Conservation (phyloP, 2,329 filamentous ascomycete genomes). For the Cladosporium phlei region DNA sequence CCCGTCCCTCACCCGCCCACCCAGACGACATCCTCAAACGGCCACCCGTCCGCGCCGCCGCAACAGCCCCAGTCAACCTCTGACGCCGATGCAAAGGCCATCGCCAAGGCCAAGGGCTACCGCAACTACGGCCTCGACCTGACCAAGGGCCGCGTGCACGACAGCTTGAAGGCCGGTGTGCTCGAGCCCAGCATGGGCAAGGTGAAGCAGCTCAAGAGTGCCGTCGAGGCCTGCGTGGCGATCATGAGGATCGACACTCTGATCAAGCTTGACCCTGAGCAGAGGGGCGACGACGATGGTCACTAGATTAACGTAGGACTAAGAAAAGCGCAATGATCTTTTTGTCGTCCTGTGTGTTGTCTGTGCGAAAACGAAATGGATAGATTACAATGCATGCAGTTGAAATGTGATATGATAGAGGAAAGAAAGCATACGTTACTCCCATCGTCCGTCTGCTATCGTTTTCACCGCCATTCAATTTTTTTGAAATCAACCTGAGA, state of each 20-base stretch:
- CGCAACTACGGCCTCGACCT: conserved; percentile 97
- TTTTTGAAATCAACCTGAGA: too few species aligned
- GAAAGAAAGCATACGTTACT: not conserved
- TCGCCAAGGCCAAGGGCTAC: conserved; percentile 93
- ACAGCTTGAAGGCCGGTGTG: conserved; percentile 90
- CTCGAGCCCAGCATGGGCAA: conserved; percentile 98
- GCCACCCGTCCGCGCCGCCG: conserved; percentile 19
- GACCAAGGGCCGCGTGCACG: conserved; percentile 80
- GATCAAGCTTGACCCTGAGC: conserved; percentile 94
- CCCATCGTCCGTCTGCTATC: too few species aligned
- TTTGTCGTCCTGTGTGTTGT: not conserved
- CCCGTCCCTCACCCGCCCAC: conserved; percentile 49
- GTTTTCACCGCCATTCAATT: too few species aligned
- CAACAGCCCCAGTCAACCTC: conserved; percentile 16
- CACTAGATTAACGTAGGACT: conserved; percentile 28
- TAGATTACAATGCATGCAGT: not conserved
- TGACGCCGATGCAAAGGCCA: conserved; percentile 72
- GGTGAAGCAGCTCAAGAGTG: conserved; percentile 95
- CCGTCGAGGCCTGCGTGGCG: conserved; percentile 95
- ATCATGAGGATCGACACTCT: conserved; percentile 99
- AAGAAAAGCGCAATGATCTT: not conserved
- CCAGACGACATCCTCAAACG: conserved; percentile 28
- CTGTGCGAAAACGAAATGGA: not conserved
- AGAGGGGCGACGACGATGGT: conserved; percentile 62
- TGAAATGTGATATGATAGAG: not conserved